Evolutionary conservation across 768 basidiomycete genomes (phyloP), one percentile per base, ranked within the genome.

Genomic region (Leccinum pellstonianum): DNA sequence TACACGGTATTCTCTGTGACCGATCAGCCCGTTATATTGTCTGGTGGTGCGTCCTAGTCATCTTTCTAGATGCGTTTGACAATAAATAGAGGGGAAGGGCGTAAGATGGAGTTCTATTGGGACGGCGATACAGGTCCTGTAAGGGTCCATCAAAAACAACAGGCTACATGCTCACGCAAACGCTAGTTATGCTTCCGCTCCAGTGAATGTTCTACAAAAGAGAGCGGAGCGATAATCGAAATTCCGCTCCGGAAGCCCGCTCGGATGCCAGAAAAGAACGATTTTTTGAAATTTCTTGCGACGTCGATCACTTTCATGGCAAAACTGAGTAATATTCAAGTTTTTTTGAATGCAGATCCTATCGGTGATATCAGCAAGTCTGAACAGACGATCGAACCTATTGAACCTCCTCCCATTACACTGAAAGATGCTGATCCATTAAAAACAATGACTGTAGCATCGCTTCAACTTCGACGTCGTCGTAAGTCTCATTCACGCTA

Each of bases 81-180:
- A 15, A 11, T 21, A 43, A 49, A 19, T 14, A 21, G 29, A n/a
- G 14, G 59, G 37, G 64, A 70, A 82, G 93, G 84, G 48, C 82
- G 87, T 69, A 93, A 90, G 86, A 95, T 95, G 93, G 87, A 86
- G 0, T 96, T 96, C 71, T 90, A 94, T 69, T 97, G 93, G 93
- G 93, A 93, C 23, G 23, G 23, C 70, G 88, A 93, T 46, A 21
- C 8, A 12, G 19, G 43, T 69, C 91, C 93, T 77, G 87, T 87
- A 59, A 17, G 72, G 57, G 6, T 10, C 19, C 31, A 17, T 7
- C 7, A 3, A 93, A 69, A 91, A n/a, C 21, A 21, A 51, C 10
- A 19, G 21, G 56, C 52, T 61, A 29, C 33, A 50, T 38, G n/a
- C 50, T 51, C 33, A 59, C 10, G 12, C 14, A 17, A 60, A 12